These are phyloP conservation scores for Xerocomus potaroensis DNA, from an alignment of 768 basidiomycete genomes.

Conservation along the genomic window DNA sequence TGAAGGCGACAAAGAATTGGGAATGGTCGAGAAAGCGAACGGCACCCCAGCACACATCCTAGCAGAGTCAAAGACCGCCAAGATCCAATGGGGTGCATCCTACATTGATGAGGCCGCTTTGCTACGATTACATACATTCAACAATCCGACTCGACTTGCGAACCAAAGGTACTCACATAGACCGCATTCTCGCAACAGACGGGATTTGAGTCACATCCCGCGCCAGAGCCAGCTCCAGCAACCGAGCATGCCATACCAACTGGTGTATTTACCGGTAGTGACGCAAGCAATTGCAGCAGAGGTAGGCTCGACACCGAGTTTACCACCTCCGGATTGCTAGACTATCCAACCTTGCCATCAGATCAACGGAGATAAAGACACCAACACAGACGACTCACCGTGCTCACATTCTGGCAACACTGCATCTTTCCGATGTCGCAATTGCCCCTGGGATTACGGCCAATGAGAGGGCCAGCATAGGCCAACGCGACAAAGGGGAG, in stretches of 20 bases:
- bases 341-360: slow-evolving; percentile 11
- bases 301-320: background rate
- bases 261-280: background rate
- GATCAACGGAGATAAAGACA: background rate
- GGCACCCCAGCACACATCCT: slow-evolving; percentile 4
- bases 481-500: slow-evolving; percentile 17
- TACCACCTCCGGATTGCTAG: slow-evolving; percentile 2
- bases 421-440: slow-evolving; percentile 18
- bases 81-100: slow-evolving; percentile 18
- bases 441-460: slow-evolving; percentile 25
- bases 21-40: slow-evolving; percentile 19
- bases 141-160: background rate
- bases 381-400: slow-evolving; percentile 11
- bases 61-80: slow-evolving; percentile 1
- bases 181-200: slow-evolving; percentile 22
- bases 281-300: slow-evolving; percentile 4
- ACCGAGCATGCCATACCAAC: slow-evolving; percentile 21
- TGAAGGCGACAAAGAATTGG: slow-evolving; percentile 12
- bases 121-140: background rate
- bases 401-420: slow-evolving; percentile 20
- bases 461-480: slow-evolving; percentile 17
- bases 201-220: slow-evolving; percentile 13
- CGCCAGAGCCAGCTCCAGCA: slow-evolving; percentile 24
- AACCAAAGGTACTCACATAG: slow-evolving; percentile 8
- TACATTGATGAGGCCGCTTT: slow-evolving; percentile 26